Conservation (phyloP, 2,329 filamentous ascomycete species). For the Leptosphaerulina australis region DNA sequence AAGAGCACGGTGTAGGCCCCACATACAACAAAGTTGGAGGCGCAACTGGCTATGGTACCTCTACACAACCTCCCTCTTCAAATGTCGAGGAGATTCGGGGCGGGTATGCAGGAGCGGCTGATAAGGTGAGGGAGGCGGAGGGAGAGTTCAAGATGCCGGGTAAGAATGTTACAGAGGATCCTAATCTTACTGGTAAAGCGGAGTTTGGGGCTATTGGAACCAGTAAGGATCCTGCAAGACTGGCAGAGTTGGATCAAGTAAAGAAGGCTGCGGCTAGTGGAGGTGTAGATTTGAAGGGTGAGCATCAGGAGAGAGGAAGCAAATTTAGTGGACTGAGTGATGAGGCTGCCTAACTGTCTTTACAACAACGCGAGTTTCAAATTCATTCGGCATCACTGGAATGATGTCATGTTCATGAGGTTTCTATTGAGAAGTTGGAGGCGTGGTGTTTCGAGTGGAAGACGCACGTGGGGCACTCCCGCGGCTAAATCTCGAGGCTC, state of each 20-base stretch:
- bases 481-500: constrained; percentile 9
- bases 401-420: no score
- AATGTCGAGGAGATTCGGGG: constrained; percentile 27
- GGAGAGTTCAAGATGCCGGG: constrained; percentile 57
- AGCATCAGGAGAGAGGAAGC: constrained; percentile 24
- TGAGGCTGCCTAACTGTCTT: not conserved
- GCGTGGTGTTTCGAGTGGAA: not conserved
- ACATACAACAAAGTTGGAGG: constrained; percentile 39
- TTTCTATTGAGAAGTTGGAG: not conserved
- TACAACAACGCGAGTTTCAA: not conserved
- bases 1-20: constrained; percentile 44
- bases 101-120: constrained; percentile 42
- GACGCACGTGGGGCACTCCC: constrained; percentile 11
- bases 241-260: constrained; percentile 51
- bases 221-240: constrained; percentile 61
- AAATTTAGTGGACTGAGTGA: constrained; percentile 32
- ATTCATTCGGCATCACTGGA: not conserved
- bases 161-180: constrained; percentile 57
- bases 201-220: constrained; percentile 57
- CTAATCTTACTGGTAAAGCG: constrained; percentile 27
- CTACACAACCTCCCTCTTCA: not conserved
- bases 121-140: constrained; percentile 33
- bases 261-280: constrained; percentile 41
- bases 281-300: constrained; percentile 33
- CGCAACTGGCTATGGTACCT: constrained; percentile 28